phyloP scores from a whole-genome alignment of 495 filamentous ascomycete species.

The Aspergillus haitiensis region DNA sequence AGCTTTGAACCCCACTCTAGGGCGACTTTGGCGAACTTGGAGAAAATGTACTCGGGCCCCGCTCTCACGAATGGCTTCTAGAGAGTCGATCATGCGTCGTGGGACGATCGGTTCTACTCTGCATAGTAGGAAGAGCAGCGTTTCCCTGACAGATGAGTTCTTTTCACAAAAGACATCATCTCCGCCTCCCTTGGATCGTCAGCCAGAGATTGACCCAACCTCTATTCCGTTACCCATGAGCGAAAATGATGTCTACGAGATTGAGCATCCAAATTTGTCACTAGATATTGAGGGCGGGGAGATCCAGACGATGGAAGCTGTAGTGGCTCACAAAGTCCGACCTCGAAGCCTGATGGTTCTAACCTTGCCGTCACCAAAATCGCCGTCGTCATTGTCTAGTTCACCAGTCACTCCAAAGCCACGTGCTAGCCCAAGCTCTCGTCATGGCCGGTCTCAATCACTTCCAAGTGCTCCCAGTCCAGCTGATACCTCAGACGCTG shows the following conservation, averaged over 20 bases:
- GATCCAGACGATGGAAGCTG: conserved; percentile 50
- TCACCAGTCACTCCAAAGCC: conserved; percentile 33
- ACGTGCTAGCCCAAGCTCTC: conserved; percentile 23
- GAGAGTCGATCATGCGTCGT: conserved; percentile 48
- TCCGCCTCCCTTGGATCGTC: conserved; percentile 18
- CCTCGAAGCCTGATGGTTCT: conserved; percentile 65
- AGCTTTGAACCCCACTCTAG: conserved; percentile 82
- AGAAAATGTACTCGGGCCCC: conserved; percentile 67
- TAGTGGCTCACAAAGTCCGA: conserved; percentile 51
- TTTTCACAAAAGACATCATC: conserved; percentile 12
- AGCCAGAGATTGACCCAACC: conserved; percentile 46
- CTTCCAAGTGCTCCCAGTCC: conserved; percentile 46
- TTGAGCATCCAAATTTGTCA: conserved; percentile 66
- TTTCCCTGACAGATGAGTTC: conserved; percentile 40
- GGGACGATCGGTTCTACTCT: conserved; percentile 23
- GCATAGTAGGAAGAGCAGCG: conserved; percentile 41
- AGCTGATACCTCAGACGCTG: conserved; percentile 22
- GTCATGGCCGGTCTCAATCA: conserved; percentile 56
- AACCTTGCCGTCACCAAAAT: conserved; percentile 38
- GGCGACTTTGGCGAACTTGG: conserved; percentile 93
- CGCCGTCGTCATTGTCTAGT: conserved; percentile 33
- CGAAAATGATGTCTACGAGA: conserved; percentile 72
- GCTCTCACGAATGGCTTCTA: conserved; percentile 40
- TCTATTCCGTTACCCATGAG: conserved; percentile 63
- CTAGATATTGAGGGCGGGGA: conserved; percentile 58